Evolutionary conservation across 345 rosid genomes (phyloP).

Genomic region (Camelina laxa): DNA sequence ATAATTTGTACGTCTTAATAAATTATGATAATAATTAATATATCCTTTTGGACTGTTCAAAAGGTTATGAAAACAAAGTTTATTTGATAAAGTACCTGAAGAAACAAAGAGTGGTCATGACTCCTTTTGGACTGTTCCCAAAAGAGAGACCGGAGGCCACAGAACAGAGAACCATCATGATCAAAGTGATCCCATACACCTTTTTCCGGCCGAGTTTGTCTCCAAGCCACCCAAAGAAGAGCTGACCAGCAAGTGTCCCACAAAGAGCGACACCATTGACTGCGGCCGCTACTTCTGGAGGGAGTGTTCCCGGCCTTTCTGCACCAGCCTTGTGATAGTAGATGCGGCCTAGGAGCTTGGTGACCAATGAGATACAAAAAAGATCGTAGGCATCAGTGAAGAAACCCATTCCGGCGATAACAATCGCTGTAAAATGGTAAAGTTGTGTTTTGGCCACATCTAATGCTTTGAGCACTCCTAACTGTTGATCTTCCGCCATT

Average conservation of each 20-base stretch:
- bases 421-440: constrained; percentile 45
- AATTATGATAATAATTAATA: too few relatives aligned
- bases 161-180: constrained; percentile 58
- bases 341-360: constrained; percentile 45
- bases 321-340: constrained; percentile 39
- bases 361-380: constrained; percentile 43
- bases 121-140: constrained; percentile 44
- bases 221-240: constrained; percentile 66
- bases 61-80: not conserved
- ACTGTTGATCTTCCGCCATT: constrained; percentile 38
- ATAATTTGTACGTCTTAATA: too few relatives aligned
- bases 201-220: constrained; percentile 58
- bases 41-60: too few relatives aligned
- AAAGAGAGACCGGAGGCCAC: constrained; percentile 62
- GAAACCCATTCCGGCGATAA: constrained; percentile 50
- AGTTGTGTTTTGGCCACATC: constrained; percentile 46
- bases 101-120: constrained; percentile 63
- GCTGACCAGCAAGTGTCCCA: constrained; percentile 62
- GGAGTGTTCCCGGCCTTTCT: constrained; percentile 50
- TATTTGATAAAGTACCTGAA: constrained; percentile 44
- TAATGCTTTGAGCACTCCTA: constrained; percentile 41
- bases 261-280: constrained; percentile 64
- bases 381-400: constrained; percentile 51
- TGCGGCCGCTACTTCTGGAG: constrained; percentile 55
- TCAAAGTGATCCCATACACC: constrained; percentile 61